Percentiles rank a stretch among this genome's conserved stretches.
phyloP scores from a whole-genome alignment of 371 early-diverging fungal species.

The Mucor velutinosus region DNA sequence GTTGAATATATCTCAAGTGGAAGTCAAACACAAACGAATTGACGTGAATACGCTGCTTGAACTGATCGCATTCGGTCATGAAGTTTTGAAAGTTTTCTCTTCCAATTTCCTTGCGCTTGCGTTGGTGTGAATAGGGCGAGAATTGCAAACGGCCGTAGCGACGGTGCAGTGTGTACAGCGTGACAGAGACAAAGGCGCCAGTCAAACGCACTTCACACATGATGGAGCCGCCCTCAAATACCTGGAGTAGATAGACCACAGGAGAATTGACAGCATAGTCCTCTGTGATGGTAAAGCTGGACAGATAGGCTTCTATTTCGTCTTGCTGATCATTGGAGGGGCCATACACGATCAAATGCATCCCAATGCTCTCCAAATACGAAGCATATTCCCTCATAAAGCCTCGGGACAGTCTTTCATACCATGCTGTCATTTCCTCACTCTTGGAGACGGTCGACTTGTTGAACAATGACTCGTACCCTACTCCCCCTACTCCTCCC shows the following conservation, averaged over 20 bases:
- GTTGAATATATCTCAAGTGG: slow-evolving; percentile 69
- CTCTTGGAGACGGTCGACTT: slow-evolving; percentile 7
- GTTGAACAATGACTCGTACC: slow-evolving; percentile 19
- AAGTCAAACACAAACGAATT: slow-evolving; percentile 86
- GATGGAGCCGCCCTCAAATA: slow-evolving; percentile 67
- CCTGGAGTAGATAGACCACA: slow-evolving; percentile 68
- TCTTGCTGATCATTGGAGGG: slow-evolving; percentile 28
- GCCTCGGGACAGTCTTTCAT: slow-evolving; percentile 54
- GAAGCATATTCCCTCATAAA: slow-evolving; percentile 69
- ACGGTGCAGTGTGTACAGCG: slow-evolving; percentile 73
- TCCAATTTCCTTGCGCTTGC: slow-evolving; percentile 37
- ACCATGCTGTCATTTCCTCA: slow-evolving; percentile 53
- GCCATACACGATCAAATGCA: slow-evolving; percentile 60
- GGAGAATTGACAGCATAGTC: slow-evolving; percentile 48
- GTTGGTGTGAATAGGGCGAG: slow-evolving; percentile 53
- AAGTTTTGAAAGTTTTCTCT: slow-evolving; percentile 62
- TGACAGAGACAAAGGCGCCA: slow-evolving; percentile 71
- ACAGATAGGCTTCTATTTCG: slow-evolving; percentile 32
- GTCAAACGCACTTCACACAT: slow-evolving; percentile 77
- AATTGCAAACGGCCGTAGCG: slow-evolving; percentile 59
- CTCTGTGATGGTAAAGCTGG: slow-evolving; percentile 37
- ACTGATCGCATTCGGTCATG: slow-evolving; percentile 67
- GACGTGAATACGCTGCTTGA: slow-evolving; percentile 73
- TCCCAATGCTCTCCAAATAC: slow-evolving; percentile 71
- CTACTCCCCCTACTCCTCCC: too few species aligned